Base-by-base conservation (phyloP, 352 stramenopile genomes). In the Phytophthora hybrid region DNA sequence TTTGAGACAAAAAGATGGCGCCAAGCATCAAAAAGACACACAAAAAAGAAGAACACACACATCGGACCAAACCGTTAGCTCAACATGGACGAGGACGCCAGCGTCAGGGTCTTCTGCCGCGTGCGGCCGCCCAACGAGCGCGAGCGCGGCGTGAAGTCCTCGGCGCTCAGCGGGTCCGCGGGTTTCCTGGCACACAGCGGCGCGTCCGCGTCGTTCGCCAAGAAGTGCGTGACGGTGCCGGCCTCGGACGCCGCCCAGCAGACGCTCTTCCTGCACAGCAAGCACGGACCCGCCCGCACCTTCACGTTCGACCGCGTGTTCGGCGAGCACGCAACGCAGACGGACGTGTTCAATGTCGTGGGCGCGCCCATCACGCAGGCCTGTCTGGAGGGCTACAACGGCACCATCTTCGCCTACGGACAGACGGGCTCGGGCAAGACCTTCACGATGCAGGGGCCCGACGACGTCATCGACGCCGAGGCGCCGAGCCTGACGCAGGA, bases 251-350 rank as follows among this genome's bases (percentile, higher is more conserved):
- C 77, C 7, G 51, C 74, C 47, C 85, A 86, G 47, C 83, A 93
- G 78, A 92, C 84, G 21, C 62, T 94, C 54, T 69, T 87, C 41
- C 73, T 96, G 8, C 77, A 90, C 13, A 81, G 77, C 44, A 89
- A 91, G 37, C 76, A 87, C 55, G 73, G 72, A 34, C 16, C 63
- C 18, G 59, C 88, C 4, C 84, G 88, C 44, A 85, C 77, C n/a
- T 97, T 97, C 66, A 97, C 91, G 5, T 98, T 98, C 67, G 95
- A 98, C 74, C 82, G 84, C 51, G 92, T 98, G 4, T 98, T 98
- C 78, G 80, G 89, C 59, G 93, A 97, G 23, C 80, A 90, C 31
- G 84, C 96, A 41, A 91, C 75, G 18, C 97, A 99, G 82, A 85
- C 90, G 63, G 87, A 98, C 52, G 88, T 98, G 21, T 98, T 98